Evolutionary conservation across 108 stramenopile genomes (phyloP), one percentile per base, ranked within the genome.

Genomic region (Mediolabrus comicus): DNA sequence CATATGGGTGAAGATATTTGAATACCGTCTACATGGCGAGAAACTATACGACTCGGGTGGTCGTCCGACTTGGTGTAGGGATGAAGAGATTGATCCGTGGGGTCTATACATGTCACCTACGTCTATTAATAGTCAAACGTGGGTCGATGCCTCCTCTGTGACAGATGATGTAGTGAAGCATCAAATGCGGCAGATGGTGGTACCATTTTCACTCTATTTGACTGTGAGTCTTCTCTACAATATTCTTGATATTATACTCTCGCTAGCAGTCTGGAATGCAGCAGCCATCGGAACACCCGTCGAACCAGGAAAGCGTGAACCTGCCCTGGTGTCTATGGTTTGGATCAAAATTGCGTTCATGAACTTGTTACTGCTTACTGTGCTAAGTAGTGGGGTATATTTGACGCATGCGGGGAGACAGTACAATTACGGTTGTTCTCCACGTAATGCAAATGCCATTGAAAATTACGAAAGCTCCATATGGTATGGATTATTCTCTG

Each of bases 401-500:
- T 61, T 61, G 34, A 57, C 32, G 16, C 14, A 30, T 30, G 6
- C 32, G 10, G 56, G 56, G 17, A 12, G 56, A 33, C 1, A 8
- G 56, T 32, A 30, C 29, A 57, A 57, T 28, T 57, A 57, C 10
- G 56, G 56, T 17, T 57, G 56, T n/a, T 30, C 31, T 24, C 17
- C 32, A 30, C 3, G 4, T 0, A 2, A 33, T 16, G 4, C 25
- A 4, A 17, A 57, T 17, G 56, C 32, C 9, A 28, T 57, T 9
- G 4, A 24, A 0, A 1, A 49, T 0, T 49, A 49, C 9, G 46
- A 49, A 49, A 34, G n/a, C 11, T 11, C 65, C 4, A 8, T 34
- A n/a, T 66, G 65, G 65, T 69, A 59, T 41, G n/a, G 12, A 19
- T 30, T 69, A 19, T 69, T 69, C 46, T 59, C 26, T 32, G 36